These are phyloP conservation scores for Colletotrichum destructivum DNA, from an alignment of 2,329 filamentous ascomycete genomes.

Conservation along the genomic window DNA sequence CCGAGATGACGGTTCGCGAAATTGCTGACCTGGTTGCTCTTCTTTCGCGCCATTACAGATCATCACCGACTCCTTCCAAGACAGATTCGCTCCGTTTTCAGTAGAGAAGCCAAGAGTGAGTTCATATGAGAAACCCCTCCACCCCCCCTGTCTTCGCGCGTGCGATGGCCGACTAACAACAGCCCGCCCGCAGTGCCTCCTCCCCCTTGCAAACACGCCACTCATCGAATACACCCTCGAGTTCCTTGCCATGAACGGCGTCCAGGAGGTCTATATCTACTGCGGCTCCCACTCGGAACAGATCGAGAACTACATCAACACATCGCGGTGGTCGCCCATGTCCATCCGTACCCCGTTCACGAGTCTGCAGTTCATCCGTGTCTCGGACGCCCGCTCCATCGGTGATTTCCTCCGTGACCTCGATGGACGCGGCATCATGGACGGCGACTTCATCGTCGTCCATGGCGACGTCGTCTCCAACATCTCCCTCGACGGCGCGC, in stretches of 20 bases:
- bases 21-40: slow-evolving; percentile 25
- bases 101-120: slow-evolving; percentile 88
- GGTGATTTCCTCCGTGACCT: slow-evolving; percentile 96
- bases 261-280: slow-evolving; percentile 95
- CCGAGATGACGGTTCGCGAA: slow-evolving; percentile 24
- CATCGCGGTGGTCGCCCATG: slow-evolving; percentile 79
- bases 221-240: slow-evolving; percentile 98
- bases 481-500: slow-evolving; percentile 82
- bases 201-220: slow-evolving; percentile 93
- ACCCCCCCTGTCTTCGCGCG: slow-evolving; percentile 5
- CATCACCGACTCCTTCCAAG: slow-evolving; percentile 95
- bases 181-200: slow-evolving; percentile 77
- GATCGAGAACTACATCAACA: slow-evolving; percentile 87
- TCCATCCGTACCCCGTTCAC: slow-evolving; percentile 77
- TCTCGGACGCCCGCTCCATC: slow-evolving; percentile 84
- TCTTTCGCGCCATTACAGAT: slow-evolving; percentile 68
- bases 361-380: slow-evolving; percentile 86
- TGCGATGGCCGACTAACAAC: slow-evolving; percentile 42
- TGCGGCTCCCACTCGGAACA: slow-evolving; percentile 89
- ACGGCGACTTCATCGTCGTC: slow-evolving; percentile 91
- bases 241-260: slow-evolving; percentile 93
- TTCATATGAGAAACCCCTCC: slow-evolving; percentile 33
- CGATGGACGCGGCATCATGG: slow-evolving; percentile 87
- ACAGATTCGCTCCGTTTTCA: slow-evolving; percentile 90
- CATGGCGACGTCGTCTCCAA: slow-evolving; percentile 96